These are phyloP conservation scores for Monosporozyma solicola DNA, from an alignment of 805 yeast genomes.

Conservation along the genomic window DNA sequence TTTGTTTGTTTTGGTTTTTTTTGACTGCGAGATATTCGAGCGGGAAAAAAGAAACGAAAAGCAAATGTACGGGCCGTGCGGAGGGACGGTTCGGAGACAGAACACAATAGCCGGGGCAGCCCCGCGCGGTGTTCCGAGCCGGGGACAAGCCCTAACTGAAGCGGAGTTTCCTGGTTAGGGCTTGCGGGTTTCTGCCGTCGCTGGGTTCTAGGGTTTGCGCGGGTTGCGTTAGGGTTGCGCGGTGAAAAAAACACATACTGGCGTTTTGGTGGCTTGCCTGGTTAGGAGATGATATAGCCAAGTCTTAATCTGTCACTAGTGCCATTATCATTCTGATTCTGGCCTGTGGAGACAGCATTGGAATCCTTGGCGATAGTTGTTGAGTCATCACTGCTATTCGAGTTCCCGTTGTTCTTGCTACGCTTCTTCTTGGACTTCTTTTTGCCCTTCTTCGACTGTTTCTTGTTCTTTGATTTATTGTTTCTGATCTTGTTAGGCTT, in stretches of 20 bases:
- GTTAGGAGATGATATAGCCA: constrained; percentile 4
- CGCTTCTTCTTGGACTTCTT: neutral
- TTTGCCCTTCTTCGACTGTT: neutral
- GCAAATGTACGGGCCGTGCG: too few relatives aligned
- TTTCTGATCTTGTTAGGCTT: neutral
- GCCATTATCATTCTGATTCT: neutral
- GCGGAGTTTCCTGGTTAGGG: neutral
- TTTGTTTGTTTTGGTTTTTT: too few relatives aligned
- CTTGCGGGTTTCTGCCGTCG: neutral
- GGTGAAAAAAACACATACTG: too few relatives aligned
- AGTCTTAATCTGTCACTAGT: neutral
- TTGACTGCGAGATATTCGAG: too few relatives aligned
- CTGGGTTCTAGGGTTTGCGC: neutral
- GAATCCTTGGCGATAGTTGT: neutral
- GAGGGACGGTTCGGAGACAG: too few relatives aligned
- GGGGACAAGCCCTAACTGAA: too few relatives aligned
- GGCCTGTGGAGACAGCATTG: neutral
- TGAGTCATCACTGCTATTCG: neutral
- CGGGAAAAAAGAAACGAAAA: too few relatives aligned
- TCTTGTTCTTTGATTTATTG: neutral
- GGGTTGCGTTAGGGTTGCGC: neutral
- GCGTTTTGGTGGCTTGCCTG: too few relatives aligned
- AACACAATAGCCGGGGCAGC: too few relatives aligned
- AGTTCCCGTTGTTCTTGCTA: neutral
- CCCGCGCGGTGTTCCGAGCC: too few relatives aligned